Percentiles rank a stretch among this genome's conserved stretches.
Conservation (phyloP, 305 asterid species). For the Solanum hybrid region DNA sequence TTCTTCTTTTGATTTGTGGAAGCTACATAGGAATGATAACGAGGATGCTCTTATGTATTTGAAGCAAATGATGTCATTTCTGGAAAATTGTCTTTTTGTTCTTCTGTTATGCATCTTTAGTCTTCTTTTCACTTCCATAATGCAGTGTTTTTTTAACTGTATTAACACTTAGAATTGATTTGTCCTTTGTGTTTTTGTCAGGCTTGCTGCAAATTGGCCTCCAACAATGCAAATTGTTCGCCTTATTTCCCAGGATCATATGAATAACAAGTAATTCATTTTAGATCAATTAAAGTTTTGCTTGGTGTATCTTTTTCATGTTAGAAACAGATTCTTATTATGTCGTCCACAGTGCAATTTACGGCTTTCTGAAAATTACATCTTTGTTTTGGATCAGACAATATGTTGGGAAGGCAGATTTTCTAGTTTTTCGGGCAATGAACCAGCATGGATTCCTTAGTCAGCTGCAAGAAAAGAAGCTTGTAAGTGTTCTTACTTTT, state of each 20-base stretch:
- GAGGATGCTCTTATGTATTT: background rate
- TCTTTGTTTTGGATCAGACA: slow-evolving; percentile 42
- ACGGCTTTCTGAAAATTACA: background rate
- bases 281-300: background rate
- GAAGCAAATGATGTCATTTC: background rate
- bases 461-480: slow-evolving; percentile 97
- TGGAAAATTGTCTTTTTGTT: background rate
- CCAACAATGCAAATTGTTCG: slow-evolving; percentile 93
- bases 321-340: background rate
- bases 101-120: background rate
- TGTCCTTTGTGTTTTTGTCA: slow-evolving; percentile 18
- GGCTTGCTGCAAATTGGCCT: slow-evolving; percentile 99
- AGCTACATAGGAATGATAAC: background rate
- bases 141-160: background rate
- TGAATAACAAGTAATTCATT: slow-evolving; percentile 85
- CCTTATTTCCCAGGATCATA: slow-evolving; percentile 95
- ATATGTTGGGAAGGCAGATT: slow-evolving; percentile 94
- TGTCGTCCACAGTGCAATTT: background rate
- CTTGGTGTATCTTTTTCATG: slow-evolving; percentile 5
- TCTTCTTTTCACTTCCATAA: background rate
- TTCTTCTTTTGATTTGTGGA: background rate
- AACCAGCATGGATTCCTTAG: slow-evolving; percentile 99
- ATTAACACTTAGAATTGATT: background rate
- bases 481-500: slow-evolving; percentile 45
- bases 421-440: slow-evolving; percentile 95